A percentile compares a stretch with the other conserved stretches of the same genome.
Conservation (phyloP, 2,329 filamentous ascomycete genomes). For the Xylaria arbuscula region DNA sequence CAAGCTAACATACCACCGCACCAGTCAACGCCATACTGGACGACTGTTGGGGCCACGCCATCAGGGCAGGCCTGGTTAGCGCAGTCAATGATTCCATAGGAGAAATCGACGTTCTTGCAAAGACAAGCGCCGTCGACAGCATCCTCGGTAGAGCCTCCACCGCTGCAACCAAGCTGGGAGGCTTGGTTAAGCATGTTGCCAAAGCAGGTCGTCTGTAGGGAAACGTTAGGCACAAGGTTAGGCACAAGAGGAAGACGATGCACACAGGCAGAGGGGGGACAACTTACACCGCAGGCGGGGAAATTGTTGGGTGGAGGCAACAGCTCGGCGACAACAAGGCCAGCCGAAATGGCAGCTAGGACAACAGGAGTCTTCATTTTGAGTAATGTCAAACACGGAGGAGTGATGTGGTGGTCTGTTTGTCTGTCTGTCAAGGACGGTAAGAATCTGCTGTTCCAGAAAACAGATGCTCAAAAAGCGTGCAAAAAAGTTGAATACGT, state of each 20-base stretch:
- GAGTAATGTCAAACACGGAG: constrained; percentile 38
- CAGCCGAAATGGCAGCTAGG: constrained; percentile 56
- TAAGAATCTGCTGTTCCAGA: constrained; percentile 51
- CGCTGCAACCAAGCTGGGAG: constrained; percentile 58
- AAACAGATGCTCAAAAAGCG: constrained; percentile 50
- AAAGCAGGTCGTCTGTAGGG: constrained; percentile 58
- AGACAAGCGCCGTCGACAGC: constrained; percentile 53
- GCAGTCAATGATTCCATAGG: constrained; percentile 54
- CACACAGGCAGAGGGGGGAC: constrained; percentile 4
- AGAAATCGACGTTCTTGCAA: constrained; percentile 55
- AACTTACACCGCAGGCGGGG: constrained; percentile 65
- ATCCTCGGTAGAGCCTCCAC: constrained; percentile 39
- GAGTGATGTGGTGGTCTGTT: constrained; percentile 22
- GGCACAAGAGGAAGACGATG: not conserved
- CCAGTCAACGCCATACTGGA: constrained; percentile 47
- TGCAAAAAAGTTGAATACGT: constrained; percentile 46
- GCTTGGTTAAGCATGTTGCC: constrained; percentile 63
- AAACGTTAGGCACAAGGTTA: constrained; percentile 26
- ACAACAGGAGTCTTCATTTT: constrained; percentile 65
- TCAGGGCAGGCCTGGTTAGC: constrained; percentile 43
- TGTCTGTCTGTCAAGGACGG: constrained; percentile 39
- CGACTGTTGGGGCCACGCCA: constrained; percentile 38
- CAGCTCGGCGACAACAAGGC: constrained; percentile 57
- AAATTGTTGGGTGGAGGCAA: constrained; percentile 53
- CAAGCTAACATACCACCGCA: constrained; percentile 45